These are phyloP conservation scores for Brassica nigra DNA, from an alignment of 345 rosid genomes.

Conservation along the genomic window DNA sequence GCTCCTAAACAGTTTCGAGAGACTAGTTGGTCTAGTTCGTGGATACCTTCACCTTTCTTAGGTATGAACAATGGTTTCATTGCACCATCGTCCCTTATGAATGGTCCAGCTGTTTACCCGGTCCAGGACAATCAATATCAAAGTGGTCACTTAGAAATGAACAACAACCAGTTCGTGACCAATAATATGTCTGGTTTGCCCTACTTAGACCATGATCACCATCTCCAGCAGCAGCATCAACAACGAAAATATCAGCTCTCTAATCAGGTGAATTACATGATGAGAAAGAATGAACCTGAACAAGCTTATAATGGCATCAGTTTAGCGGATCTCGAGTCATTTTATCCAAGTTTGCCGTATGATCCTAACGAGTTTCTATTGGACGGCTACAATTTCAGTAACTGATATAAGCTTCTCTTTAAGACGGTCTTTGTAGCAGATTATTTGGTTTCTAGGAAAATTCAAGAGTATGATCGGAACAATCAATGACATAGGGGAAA, in stretches of 20 bases:
- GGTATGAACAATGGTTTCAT: neutral
- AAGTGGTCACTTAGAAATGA: neutral
- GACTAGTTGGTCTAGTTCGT: neutral
- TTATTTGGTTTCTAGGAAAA: neutral
- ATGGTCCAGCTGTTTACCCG: neutral
- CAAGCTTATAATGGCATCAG: neutral
- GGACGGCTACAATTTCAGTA: neutral
- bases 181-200: neutral
- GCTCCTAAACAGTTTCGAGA: neutral
- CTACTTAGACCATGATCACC: neutral
- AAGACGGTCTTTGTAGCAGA: neutral
- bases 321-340: neutral
- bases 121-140: conserved; percentile 8
- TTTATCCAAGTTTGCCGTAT: neutral
- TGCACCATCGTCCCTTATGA: neutral
- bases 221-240: neutral
- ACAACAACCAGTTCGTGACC: conserved; percentile 15
- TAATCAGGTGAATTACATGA: neutral
- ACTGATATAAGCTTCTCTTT: neutral
- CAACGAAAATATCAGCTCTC: neutral
- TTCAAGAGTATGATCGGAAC: neutral
- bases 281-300: neutral
- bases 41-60: neutral
- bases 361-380: neutral
- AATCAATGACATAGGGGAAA: neutral